Base-by-base conservation (phyloP, 2,329 filamentous ascomycete species). In the Tricladium varicosporioides region DNA sequence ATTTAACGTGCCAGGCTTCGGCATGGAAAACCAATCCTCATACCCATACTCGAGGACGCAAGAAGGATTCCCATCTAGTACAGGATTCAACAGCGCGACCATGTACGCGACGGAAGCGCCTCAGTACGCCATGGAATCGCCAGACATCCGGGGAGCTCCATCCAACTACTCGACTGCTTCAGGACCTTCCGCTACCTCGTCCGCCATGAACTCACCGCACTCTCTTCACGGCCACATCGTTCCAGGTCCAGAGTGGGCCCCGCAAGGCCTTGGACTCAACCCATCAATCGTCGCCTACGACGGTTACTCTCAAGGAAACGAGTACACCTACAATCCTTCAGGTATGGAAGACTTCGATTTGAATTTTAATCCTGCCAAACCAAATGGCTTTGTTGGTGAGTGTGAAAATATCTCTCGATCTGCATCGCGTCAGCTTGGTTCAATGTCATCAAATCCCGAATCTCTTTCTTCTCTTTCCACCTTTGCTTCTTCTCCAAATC, bases 371-470 rank as follows among this genome's bases (percentile, higher is more conserved):
- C 56, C 72, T 33, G 72, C 75, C 59, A 72, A 77, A 59, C 65
- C 73, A 18, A 71, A 73, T 65, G 69, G 67, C 63, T 76, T 73
- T 71, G 75, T 76, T 70, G 75, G 75, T 78, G 70, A 76, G 74
- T 76, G 57, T 67, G 58, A 68, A 64, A 69, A 67, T 59, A 59
- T 72, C 69, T 72, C 69, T 72, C 70, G 65, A 65, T 69, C 65
- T 66, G 62, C 61, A 58, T 60, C 65, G 60, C 65, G 53, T 71
- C 66, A 66, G 63, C 65, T 64, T 53, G 57, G 56, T 67, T 67
- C 64, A 22, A 56, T 62, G 9, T 63, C 64, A 40, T 67, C 62
- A 43, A 63, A 59, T 49, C 48, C 56, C 54, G 59, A 60, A 32
- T 63, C 64, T 48, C 42, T 63, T 55, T 67, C 66, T 66, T 66